Evolutionary conservation across 129 eudicot species (phyloP), one percentile per base, ranked within the genome.

Genomic region (Oenanthe sinensis): DNA sequence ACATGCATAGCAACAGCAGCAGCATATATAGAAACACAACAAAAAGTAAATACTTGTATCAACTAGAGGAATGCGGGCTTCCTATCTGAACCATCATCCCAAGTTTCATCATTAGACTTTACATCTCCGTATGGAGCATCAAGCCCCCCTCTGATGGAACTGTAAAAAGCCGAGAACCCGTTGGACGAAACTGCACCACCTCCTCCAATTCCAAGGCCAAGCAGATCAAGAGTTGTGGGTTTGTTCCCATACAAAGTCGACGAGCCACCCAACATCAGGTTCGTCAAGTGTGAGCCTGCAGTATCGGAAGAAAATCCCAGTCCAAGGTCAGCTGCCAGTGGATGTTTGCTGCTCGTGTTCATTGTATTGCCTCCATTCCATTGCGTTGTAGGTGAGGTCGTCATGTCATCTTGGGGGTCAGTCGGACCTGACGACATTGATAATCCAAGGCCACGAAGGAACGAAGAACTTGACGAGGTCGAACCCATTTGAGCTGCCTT

Each of bases 401-500:
- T 15, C 37, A 77, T 50, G 42, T 73, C 26, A 47, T 82, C 87
- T 17, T 75, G 81, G 68, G 75, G 40, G 20, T 86, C 82, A 0
- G 85, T 17, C 3, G 89, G 12, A 6, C 58, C 39, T 13, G 82
- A 49, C 0, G 91, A 76, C 85, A 86, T 62, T 54, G 88, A 79
- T 79, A 87, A 55, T 4, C 93, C 93, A 8, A 92, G 86, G 52
- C 93, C 96, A 24, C 87, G 90, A 50, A 92, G 90, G 81, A 90
- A 87, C 0, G 96, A 92, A 46, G 93, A 85, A 76, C 84, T 86
- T 0, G 96, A 88, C 0, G 91, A 79, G 2, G 89, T 85, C 30
- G 97, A 84, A 70, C 97, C 96, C 90, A 90, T 88, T 78, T 92
- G 96, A 60, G 97, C 93, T 10, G 97, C 97, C 74, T 90, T 92